phyloP scores from a whole-genome alignment of 106 monocot genomes.

The Phalaenopsis equestris region DNA sequence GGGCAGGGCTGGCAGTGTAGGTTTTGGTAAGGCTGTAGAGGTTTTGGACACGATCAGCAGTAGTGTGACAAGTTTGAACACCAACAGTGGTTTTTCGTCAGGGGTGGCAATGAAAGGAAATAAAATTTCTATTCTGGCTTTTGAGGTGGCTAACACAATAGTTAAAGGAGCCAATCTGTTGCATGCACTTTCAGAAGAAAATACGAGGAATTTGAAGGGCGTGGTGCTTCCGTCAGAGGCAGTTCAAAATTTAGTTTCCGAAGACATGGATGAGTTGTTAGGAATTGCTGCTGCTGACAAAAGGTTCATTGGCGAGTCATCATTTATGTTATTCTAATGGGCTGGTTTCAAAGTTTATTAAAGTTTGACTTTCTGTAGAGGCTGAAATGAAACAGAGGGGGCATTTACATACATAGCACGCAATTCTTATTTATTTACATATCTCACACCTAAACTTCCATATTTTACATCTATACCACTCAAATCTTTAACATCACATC shows the following conservation, averaged over 20 bases:
- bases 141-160: constrained; percentile 83
- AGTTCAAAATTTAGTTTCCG: constrained; percentile 54
- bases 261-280: constrained; percentile 47
- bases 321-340: not conserved
- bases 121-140: constrained; percentile 63
- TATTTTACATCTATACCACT: too few relatives aligned
- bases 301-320: constrained; percentile 24
- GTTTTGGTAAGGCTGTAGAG: constrained; percentile 79
- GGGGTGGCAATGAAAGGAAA: constrained; percentile 43
- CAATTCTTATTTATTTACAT: too few relatives aligned
- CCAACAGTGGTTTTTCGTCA: constrained; percentile 46
- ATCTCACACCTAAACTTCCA: too few relatives aligned
- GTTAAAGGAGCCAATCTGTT: constrained; percentile 69
- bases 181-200: constrained; percentile 71
- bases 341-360: not conserved
- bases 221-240: constrained; percentile 70
- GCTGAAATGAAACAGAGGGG: too few relatives aligned
- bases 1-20: constrained; percentile 60
- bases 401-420: too few relatives aligned
- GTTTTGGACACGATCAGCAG: constrained; percentile 65
- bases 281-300: constrained; percentile 72
- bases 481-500: too few relatives aligned
- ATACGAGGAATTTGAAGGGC: constrained; percentile 49
- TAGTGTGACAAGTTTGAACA: constrained; percentile 57
- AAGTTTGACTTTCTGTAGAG: not conserved